Base-by-base conservation (phyloP, 805 yeast species). In the Alloascoidea hylecoeti region DNA sequence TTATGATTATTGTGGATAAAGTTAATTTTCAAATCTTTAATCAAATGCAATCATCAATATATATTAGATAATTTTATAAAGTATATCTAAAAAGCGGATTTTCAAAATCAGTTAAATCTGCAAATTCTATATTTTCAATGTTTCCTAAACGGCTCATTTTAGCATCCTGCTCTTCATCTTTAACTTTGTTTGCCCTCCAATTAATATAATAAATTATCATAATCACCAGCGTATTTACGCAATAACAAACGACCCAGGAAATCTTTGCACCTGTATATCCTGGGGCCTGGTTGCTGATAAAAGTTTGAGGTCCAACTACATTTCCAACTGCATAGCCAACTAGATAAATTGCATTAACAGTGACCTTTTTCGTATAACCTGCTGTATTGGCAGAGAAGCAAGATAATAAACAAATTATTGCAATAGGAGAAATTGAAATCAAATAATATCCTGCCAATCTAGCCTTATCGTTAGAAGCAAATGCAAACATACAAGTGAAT, bases 251-350 rank as follows among this genome's bases (percentile, higher is more conserved):
- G 55, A 45, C 76, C 73, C 38, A 71, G 61, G 55, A 75, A 62
- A 18, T 75, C 66, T 34, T 80, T 66, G 46, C 77, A 62, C 66
- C 73, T n/a, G n/a, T n/a, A 48, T 78, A 81, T 32, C 54, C 49
- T 4, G 86, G 86, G n/a, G 72, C 75, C 41, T 78, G 71, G 3
- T 55, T 45, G 0, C 67, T 54, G 41, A 61, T 65, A 58, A 80
- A 81, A 15, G 81, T 65, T 54, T 78, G 85, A 4, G 78, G 76
- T 2, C 79, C 79, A 37, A 62, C 53, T 35, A 69, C 53, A 47
- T 72, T 73, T 15, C 79, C 79, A 5, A 60, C 66, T 49, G 74
- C 66, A 52, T 64, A 71, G 3, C 67, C 69, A 36, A 72, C 48
- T 33, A 72, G 57, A 41, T 57, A 51, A 18, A 66, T 44, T 2